These are phyloP conservation scores for Scutellaria galericulata DNA, from an alignment of 257 asterid species.

Conservation along the genomic window DNA sequence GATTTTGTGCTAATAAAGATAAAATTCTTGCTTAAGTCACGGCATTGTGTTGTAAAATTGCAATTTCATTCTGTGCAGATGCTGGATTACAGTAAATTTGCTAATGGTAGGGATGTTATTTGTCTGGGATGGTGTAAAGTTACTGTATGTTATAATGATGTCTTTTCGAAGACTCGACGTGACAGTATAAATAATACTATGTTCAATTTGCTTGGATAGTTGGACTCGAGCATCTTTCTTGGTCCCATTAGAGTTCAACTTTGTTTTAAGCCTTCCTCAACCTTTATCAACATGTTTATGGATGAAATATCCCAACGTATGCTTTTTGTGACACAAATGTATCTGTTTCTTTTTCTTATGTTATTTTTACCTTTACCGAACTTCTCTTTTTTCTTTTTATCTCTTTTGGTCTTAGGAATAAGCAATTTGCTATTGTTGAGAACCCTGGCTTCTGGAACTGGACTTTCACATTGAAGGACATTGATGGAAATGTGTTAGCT, in stretches of 20 bases:
- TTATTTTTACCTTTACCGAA: too few relatives aligned
- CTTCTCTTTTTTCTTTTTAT: neutral
- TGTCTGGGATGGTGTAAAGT: slow-evolving; percentile 2
- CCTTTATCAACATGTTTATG: neutral
- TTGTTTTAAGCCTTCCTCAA: slow-evolving; percentile 6
- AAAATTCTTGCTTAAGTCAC: slow-evolving; percentile 3
- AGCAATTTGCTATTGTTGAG: slow-evolving; percentile 93
- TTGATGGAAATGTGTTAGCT: slow-evolving; percentile 87
- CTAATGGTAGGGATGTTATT: neutral
- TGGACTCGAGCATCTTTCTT: slow-evolving; percentile 9
- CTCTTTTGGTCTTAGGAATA: slow-evolving; percentile 55
- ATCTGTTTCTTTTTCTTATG: neutral
- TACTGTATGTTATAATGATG: neutral
- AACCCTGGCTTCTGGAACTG: slow-evolving; percentile 97
- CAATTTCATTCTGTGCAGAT: slow-evolving; percentile 17
- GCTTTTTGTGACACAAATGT: slow-evolving; percentile 8
- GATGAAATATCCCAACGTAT: slow-evolving; percentile 25
- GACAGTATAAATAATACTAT: neutral
- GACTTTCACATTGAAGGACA: slow-evolving; percentile 93
- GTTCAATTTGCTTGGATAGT: slow-evolving; percentile 15
- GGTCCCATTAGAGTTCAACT: slow-evolving; percentile 8
- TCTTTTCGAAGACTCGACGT: neutral
- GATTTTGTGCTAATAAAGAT: slow-evolving; percentile 13
- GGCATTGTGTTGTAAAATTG: slow-evolving; percentile 4
- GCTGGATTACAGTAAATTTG: slow-evolving; percentile 6